Evolutionary conservation across 768 basidiomycete genomes (phyloP), one percentile per base, ranked within the genome.

Genomic region (Rhodocollybia butyracea): DNA sequence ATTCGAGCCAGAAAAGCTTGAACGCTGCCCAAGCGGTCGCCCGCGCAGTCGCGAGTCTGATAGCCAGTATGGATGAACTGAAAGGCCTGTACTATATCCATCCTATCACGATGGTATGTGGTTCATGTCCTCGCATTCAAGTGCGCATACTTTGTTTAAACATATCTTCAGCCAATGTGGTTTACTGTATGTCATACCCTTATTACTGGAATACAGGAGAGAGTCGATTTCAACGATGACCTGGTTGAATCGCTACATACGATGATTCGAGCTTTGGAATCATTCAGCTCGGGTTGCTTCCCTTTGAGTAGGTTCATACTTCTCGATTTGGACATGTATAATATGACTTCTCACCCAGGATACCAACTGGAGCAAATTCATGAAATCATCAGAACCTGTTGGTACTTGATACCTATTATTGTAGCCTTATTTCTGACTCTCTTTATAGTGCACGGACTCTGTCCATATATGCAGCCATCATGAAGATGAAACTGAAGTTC

Each of bases 21-120:
- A 42, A 51, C 19, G 58, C 58, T 7, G 58, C 58, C 17, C 40
- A 51, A 21, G 27, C 40, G 6, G 48, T 51, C 7, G 58, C 58
- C 17, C 40, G 45, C 13, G 27, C 40, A 4, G 48, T 51, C 39
- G 55, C 47, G 27, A 41, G 36, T 46, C 42, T 39, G 21, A 53
- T 53, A 41, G 41, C 39, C 30, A 51, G 22, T 24, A 52, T 46
- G 19, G 36, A 12, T 22, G 42, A 22, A 38, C 31, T 26, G 29
- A 31, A 50, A 13, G 17, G n/a, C 19, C 12, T 50, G 22, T 34
- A 43, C 32, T 41, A 50, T n/a, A 45, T 59, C 24, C 40, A 59
- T 46, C 58, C 58, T 26, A 46, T 56, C n/a, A 43, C 56, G 24
- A 55, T 39, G 11, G 48, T 50, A 34, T 21, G 48, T 38, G 11